These are phyloP conservation scores for Pterothamnion heteromorphum DNA, from an alignment of 31 red algal genomes.

Conservation along the genomic window DNA sequence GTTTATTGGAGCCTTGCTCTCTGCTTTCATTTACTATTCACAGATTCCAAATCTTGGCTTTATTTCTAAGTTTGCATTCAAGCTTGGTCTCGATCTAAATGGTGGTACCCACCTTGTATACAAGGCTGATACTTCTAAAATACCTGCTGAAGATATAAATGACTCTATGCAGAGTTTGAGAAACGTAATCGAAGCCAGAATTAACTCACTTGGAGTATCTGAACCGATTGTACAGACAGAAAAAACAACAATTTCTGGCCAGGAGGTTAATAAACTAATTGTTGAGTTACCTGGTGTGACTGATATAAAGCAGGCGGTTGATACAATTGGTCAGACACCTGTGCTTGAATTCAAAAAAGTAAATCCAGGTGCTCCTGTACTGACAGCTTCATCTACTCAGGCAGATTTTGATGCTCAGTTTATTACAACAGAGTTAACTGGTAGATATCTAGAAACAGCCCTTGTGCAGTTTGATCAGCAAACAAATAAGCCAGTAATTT, in stretches of 20 bases:
- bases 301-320: background rate
- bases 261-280: background rate
- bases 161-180: background rate
- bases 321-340: background rate
- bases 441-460: background rate
- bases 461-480: background rate
- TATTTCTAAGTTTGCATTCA: background rate
- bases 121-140: slow-evolving; percentile 6
- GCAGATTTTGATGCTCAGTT: background rate
- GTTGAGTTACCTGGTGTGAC: background rate
- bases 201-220: background rate
- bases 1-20: too few species aligned
- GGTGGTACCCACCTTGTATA: background rate
- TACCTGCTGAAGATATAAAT: background rate
- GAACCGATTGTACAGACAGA: background rate
- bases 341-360: background rate
- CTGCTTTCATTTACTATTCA: too few species aligned
- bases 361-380: background rate
- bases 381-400: background rate
- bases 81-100: background rate
- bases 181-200: slow-evolving; percentile 4
- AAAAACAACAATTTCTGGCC: background rate
- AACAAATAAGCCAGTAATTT: background rate
- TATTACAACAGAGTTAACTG: background rate
- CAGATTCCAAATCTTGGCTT: too few species aligned